phyloP scores from a whole-genome alignment of 768 basidiomycete genomes.

The Calocera cornea region DNA sequence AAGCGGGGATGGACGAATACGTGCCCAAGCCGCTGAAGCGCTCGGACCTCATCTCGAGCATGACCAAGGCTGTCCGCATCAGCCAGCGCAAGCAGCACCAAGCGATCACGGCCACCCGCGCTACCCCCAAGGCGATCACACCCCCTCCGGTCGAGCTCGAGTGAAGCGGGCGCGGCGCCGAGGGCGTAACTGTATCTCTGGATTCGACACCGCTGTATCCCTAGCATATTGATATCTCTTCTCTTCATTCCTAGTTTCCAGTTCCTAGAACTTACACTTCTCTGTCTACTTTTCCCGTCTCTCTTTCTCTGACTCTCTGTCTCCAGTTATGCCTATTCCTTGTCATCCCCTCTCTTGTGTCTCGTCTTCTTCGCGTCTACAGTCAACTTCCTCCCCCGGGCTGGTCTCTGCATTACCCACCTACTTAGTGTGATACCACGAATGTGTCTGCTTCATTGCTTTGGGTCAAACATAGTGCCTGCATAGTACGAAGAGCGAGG shows the following conservation, averaged over 20 bases:
- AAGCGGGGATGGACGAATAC: constrained; percentile 51
- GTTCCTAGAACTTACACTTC: not conserved
- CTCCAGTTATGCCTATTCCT: too few species aligned
- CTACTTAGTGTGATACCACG: not conserved
- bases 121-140: too few species aligned
- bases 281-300: not conserved
- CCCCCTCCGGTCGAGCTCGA: too few species aligned
- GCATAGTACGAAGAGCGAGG: too few species aligned
- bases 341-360: not conserved
- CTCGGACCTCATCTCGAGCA: constrained; percentile 15
- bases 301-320: too few species aligned
- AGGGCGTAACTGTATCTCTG: not conserved
- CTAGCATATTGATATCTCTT: not conserved
- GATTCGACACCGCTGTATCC: not conserved
- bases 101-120: too few species aligned
- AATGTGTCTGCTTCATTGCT: not conserved
- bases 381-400: not conserved
- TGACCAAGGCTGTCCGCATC: constrained; percentile 1
- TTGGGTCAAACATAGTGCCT: too few species aligned
- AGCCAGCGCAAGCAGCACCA: not conserved
- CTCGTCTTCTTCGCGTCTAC: not conserved
- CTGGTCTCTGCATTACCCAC: not conserved
- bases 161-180: too few species aligned
- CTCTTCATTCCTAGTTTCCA: not conserved
- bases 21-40: constrained; percentile 21